Percentiles rank a stretch among this genome's conserved stretches.
phyloP scores from a whole-genome alignment of 768 basidiomycete species.

The Collybia mongolica region DNA sequence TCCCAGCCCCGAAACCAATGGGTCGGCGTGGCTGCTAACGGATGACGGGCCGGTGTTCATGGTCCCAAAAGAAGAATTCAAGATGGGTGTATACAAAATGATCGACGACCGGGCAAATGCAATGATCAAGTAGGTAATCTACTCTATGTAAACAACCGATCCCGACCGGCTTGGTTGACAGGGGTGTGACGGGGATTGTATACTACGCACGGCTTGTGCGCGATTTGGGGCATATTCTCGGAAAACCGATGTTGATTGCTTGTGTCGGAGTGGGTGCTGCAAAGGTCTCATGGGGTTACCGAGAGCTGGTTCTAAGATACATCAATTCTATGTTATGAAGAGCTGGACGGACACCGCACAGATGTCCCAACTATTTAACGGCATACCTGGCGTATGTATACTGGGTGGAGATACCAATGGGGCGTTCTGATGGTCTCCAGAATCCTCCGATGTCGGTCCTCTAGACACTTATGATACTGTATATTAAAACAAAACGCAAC shows the following conservation, averaged over 20 bases:
- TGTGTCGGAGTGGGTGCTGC: conserved; percentile 18
- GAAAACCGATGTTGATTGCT: conserved; percentile 21
- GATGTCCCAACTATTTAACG: too few relatives aligned
- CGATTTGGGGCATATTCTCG: conserved; percentile 28
- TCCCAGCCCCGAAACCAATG: conserved; percentile 40
- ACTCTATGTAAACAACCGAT: background rate
- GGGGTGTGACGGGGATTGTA: conserved; percentile 20
- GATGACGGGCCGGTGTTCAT: conserved; percentile 51
- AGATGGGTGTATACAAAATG: conserved; percentile 51
- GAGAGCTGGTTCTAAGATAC: conserved; percentile 13
- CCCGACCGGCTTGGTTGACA: conserved; percentile 6
- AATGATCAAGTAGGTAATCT: conserved; percentile 25
- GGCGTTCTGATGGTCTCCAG: too few relatives aligned
- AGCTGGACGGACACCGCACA: background rate
- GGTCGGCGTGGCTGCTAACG: conserved; percentile 43
- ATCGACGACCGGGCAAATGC: conserved; percentile 42
- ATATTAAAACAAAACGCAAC: too few relatives aligned
- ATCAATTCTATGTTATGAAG: conserved; percentile 9
- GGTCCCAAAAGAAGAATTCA: conserved; percentile 45
- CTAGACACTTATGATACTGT: too few relatives aligned
- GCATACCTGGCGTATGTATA: too few relatives aligned
- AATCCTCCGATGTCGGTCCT: too few relatives aligned
- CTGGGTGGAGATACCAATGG: too few relatives aligned
- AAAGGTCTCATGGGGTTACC: conserved; percentile 28
- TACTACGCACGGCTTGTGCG: conserved; percentile 25